phyloP scores from a whole-genome alignment of 164 flowering plant species.

The Dillenia suffruticosa region DNA sequence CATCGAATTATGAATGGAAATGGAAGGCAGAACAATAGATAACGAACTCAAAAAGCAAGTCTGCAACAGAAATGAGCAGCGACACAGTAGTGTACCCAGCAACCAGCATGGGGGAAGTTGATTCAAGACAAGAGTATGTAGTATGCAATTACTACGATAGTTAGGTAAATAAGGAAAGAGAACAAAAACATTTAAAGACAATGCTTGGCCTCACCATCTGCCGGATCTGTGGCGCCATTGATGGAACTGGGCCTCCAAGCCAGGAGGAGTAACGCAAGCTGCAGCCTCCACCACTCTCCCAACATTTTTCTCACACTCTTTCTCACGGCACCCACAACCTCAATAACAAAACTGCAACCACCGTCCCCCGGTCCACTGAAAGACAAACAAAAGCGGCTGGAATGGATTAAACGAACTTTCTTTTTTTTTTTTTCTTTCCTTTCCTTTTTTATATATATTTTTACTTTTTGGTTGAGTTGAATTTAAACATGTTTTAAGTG shows the following conservation, averaged over 20 bases:
- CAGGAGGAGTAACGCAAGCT: slow-evolving; percentile 19
- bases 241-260: slow-evolving; percentile 19
- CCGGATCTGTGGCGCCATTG: slow-evolving; percentile 45
- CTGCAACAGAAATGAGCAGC: background rate
- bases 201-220: slow-evolving; percentile 31
- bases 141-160: background rate
- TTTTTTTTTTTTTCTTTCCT: no score
- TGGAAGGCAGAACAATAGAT: background rate
- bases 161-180: background rate
- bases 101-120: no score
- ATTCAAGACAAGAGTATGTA: no score
- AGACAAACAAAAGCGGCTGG: no score
- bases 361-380: no score
- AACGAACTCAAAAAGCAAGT: background rate
- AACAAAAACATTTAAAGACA: background rate
- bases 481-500: slow-evolving; percentile 5
- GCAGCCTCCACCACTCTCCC: slow-evolving; percentile 11
- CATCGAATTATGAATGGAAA: no score
- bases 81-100: background rate
- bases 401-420: no score
- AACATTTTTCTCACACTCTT: slow-evolving; percentile 1
- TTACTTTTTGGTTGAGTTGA: background rate
- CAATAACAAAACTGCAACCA: background rate
- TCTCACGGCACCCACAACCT: background rate
- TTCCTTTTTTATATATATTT: no score